Conservation (phyloP, 1,139 yeast species). For the Williopsis jadinii region DNA sequence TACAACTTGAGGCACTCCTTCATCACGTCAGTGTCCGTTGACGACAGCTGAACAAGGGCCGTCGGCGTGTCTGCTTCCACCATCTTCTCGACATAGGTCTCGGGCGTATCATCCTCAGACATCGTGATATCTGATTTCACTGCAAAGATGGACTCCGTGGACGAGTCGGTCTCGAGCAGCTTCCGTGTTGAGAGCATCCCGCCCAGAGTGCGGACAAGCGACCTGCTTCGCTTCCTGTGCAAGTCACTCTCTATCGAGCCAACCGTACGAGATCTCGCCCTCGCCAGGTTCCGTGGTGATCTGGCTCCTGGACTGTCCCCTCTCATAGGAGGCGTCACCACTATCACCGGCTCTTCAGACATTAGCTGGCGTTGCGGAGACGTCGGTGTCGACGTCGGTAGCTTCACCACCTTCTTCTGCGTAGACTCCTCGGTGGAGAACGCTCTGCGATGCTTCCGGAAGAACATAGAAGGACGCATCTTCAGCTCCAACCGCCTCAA, state of each 20-base stretch:
- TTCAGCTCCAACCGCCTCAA: not conserved
- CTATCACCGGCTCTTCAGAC: no score
- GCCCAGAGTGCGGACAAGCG: conserved; percentile 29
- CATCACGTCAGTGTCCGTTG: conserved; percentile 28
- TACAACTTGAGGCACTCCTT: conserved; percentile 32
- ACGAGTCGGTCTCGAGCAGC: conserved; percentile 22
- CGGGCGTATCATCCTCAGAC: conserved; percentile 27
- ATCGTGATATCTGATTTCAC: conserved; percentile 10
- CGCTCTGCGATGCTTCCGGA: conserved; percentile 1
- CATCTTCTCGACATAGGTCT: conserved; percentile 29
- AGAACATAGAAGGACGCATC: not conserved
- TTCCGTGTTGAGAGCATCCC: conserved; percentile 21
- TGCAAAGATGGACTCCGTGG: conserved; percentile 2
- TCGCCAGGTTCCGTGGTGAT: conserved; percentile 6
- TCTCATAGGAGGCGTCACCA: no score
- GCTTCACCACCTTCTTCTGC: no score
- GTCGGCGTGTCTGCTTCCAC: conserved; percentile 28
- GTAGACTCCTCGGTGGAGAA: not conserved
- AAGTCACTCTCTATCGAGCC: conserved; percentile 20
- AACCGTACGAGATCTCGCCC: conserved; percentile 20
- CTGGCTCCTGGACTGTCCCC: no score
- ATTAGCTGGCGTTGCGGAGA: no score
- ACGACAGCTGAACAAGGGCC: conserved; percentile 32
- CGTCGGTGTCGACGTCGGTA: no score
- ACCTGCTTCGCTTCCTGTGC: conserved; percentile 26